These are phyloP conservation scores for Babesia divergens DNA, from an alignment of 169 alveolate genomes.

Conservation along the genomic window DNA sequence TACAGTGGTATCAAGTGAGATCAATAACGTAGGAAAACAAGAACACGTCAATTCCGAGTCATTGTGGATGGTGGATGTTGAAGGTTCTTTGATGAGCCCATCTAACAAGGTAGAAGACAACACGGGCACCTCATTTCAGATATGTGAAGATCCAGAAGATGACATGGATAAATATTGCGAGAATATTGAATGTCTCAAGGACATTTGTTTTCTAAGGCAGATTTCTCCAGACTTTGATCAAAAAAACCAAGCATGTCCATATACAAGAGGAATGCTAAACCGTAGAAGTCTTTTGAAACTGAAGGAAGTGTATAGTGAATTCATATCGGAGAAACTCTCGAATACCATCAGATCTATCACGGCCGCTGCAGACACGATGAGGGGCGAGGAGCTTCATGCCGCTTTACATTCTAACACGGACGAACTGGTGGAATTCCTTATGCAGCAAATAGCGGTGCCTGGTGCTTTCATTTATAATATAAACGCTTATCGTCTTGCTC, in stretches of 20 bases:
- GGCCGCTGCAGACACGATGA: not conserved
- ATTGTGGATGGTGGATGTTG: slow-evolving; percentile 6
- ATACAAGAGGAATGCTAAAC: slow-evolving; percentile 1
- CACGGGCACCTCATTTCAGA: not conserved
- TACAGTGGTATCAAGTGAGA: not conserved
- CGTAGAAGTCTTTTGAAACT: not conserved
- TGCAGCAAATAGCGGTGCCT: not conserved
- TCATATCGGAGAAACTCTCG: not conserved
- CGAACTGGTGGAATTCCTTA: not conserved
- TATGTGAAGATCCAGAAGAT: not conserved
- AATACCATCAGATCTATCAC: not conserved
- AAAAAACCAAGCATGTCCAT: not conserved
- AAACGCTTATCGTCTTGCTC: not conserved
- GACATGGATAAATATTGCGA: not conserved
- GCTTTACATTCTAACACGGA: not conserved
- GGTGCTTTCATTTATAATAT: not conserved
- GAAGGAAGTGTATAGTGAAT: not conserved
- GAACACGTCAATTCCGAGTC: not conserved
- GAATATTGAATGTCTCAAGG: slow-evolving; percentile 7
- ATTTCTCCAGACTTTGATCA: not conserved
- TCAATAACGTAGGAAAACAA: too few species aligned
- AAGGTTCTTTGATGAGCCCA: not conserved
- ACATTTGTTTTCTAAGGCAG: slow-evolving; percentile 16
- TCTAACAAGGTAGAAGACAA: not conserved
- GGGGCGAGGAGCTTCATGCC: not conserved